phyloP scores from a whole-genome alignment of 805 yeast species.

The Kuraishia borneana region DNA sequence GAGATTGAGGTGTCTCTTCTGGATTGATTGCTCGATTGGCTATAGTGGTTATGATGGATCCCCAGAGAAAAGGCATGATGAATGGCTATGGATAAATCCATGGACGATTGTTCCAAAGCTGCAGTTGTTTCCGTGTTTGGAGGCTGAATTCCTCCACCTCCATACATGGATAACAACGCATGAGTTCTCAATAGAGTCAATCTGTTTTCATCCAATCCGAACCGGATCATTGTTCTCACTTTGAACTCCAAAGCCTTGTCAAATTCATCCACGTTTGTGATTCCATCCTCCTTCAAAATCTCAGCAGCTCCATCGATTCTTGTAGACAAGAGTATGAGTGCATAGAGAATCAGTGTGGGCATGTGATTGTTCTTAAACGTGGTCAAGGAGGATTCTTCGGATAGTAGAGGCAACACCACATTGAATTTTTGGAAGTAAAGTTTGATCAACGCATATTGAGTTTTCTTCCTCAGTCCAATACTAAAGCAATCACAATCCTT shows the following conservation, averaged over 20 bases:
- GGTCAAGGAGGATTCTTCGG: slow-evolving; percentile 25
- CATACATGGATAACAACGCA: slow-evolving; percentile 24
- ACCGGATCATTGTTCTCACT: slow-evolving; percentile 22
- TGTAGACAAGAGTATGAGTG: slow-evolving; percentile 29
- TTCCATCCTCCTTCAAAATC: slow-evolving; percentile 13
- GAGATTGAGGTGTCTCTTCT: slow-evolving; percentile 11
- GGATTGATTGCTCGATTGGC: slow-evolving; percentile 3
- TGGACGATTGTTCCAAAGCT: slow-evolving; percentile 20
- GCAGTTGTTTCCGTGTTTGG: slow-evolving; percentile 1
- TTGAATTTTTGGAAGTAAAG: slow-evolving; percentile 29
- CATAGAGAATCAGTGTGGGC: slow-evolving; percentile 28
- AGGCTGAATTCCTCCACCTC: slow-evolving; percentile 25
- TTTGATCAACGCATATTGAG: slow-evolving; percentile 15
- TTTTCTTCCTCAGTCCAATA: slow-evolving; percentile 6
- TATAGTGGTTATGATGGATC: slow-evolving; percentile 19
- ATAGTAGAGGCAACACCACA: slow-evolving; percentile 27
- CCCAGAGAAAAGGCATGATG: slow-evolving; percentile 28
- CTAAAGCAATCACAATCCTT: slow-evolving; percentile 7
- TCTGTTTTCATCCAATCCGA: slow-evolving; percentile 26
- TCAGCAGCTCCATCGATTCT: slow-evolving; percentile 23
- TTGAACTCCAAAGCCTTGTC: slow-evolving; percentile 18
- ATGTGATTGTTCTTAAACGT: slow-evolving; percentile 20
- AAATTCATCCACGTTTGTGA: slow-evolving; percentile 9
- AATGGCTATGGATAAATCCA: slow-evolving; percentile 23
- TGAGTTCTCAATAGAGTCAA: slow-evolving; percentile 23